Percentiles rank a stretch among this genome's conserved stretches.
These are phyloP conservation scores for sorghum (Sorghum bicolor) DNA, from an alignment of 176 grass and related monocot species.

Conservation along the genomic window DNA sequence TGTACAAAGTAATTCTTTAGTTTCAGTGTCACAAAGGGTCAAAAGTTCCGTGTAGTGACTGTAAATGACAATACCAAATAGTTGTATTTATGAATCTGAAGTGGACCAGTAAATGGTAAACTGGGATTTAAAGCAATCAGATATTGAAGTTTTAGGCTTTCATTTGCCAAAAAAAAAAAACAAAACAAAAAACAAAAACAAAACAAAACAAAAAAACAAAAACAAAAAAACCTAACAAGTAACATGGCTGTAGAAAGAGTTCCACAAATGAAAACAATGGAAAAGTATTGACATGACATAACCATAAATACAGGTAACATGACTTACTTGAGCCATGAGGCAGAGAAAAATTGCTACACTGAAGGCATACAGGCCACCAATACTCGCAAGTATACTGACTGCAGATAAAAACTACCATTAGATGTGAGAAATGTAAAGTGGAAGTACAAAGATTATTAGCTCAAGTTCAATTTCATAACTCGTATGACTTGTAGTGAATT, in stretches of 20 bases:
- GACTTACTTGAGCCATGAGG: conserved; percentile 85
- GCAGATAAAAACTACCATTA: conserved; percentile 39
- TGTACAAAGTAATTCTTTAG: conserved; percentile 13
- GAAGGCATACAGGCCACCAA: conserved; percentile 90
- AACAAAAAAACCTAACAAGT: too few relatives aligned
- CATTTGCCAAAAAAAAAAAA: too few relatives aligned
- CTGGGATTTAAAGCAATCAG: not conserved
- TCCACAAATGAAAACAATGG: not conserved
- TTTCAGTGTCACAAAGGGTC: not conserved
- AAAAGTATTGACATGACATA: not conserved
- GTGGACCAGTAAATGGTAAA: not conserved
- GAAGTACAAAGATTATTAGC: not conserved
- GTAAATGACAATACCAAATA: not conserved
- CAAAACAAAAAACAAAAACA: too few relatives aligned
- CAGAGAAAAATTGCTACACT: conserved; percentile 78
- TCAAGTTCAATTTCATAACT: not conserved
- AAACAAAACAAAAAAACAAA: too few relatives aligned
- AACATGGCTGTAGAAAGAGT: not conserved
- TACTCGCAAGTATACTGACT: conserved; percentile 86
- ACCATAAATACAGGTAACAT: not conserved
- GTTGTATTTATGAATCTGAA: not conserved
- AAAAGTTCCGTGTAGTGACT: not conserved
- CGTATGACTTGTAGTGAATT: not conserved
- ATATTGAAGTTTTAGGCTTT: not conserved
- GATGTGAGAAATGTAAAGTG: not conserved